phyloP scores from a whole-genome alignment of 2,329 filamentous ascomycete species.

The Penicillium sp. region DNA sequence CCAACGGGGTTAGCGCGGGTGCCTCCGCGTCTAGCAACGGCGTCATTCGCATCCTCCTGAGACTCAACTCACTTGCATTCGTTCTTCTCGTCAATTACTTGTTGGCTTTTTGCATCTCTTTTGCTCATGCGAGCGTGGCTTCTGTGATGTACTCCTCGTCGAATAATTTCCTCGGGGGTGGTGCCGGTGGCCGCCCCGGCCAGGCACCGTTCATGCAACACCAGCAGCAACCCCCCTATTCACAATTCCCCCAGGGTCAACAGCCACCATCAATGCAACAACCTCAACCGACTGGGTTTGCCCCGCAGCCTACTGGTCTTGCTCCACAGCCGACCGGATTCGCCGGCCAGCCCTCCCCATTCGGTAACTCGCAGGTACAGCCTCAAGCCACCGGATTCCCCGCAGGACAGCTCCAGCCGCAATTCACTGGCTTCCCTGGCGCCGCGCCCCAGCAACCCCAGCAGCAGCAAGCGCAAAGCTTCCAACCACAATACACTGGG shows the following conservation, averaged over 20 bases:
- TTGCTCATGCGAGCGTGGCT: slow-evolving; percentile 27
- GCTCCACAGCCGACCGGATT: slow-evolving; percentile 57
- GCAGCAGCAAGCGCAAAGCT: slow-evolving; percentile 43
- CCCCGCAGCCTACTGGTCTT: slow-evolving; percentile 50
- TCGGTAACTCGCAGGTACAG: slow-evolving; percentile 55
- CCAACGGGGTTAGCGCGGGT: slow-evolving; percentile 21
- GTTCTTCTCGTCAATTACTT: slow-evolving; percentile 25
- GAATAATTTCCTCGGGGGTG: slow-evolving; percentile 79
- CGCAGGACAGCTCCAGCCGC: slow-evolving; percentile 45
- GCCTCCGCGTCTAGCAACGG: slow-evolving; percentile 29
- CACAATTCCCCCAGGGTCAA: slow-evolving; percentile 40
- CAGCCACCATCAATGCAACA: slow-evolving; percentile 55
- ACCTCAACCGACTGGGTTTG: slow-evolving; percentile 52
- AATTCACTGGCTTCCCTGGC: slow-evolving; percentile 51
- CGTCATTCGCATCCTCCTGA: slow-evolving; percentile 34
- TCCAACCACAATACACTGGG: slow-evolving; percentile 59
- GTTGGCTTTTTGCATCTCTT: slow-evolving; percentile 20
- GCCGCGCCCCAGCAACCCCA: slow-evolving; percentile 31
- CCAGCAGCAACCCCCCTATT: slow-evolving; percentile 40
- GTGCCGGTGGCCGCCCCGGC: slow-evolving; percentile 70
- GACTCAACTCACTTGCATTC: slow-evolving; percentile 23
- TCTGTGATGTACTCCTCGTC: slow-evolving; percentile 81
- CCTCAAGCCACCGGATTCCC: slow-evolving; percentile 68
- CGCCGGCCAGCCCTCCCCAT: slow-evolving; percentile 54
- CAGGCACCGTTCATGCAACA: slow-evolving; percentile 57